A percentile compares a stretch with the other conserved stretches of the same genome.
Evolutionary conservation across 441 rosid genomes (phyloP).

Genomic region (Mallotus japonicus): DNA sequence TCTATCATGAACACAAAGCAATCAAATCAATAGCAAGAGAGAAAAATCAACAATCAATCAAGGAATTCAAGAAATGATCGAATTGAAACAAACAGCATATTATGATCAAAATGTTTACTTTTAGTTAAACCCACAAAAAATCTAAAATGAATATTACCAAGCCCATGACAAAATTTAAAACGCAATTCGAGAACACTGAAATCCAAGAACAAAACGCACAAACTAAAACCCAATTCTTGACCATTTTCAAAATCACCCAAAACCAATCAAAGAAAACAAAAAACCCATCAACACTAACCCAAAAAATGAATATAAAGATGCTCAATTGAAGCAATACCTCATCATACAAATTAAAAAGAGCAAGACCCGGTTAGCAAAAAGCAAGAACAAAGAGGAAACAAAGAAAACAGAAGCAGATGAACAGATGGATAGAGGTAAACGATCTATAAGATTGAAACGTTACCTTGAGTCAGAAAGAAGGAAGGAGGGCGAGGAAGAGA

Average conservation of each 20-base stretch:
- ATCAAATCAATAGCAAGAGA: conserved; percentile 4
- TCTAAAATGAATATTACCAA: background rate
- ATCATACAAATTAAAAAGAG: background rate
- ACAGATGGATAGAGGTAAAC: background rate
- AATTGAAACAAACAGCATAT: conserved; percentile 17
- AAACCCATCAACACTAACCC: too few species aligned
- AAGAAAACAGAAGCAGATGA: background rate
- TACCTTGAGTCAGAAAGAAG: background rate
- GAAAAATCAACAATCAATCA: conserved; percentile 8
- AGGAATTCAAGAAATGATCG: conserved; percentile 14
- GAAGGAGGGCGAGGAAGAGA: background rate
- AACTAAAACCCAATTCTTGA: conserved; percentile 1
- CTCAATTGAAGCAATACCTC: background rate
- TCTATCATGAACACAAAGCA: conserved; percentile 22
- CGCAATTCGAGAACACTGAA: background rate
- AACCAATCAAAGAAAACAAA: background rate
- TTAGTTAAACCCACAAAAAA: conserved; percentile 16
- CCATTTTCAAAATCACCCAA: background rate
- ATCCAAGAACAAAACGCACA: background rate
- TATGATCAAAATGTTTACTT: conserved; percentile 1
- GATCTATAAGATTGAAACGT: background rate
- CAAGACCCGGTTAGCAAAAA: background rate
- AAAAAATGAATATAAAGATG: background rate
- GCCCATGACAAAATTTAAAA: background rate
- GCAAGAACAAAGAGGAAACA: background rate